Percentiles rank a stretch among this genome's conserved stretches.
Evolutionary conservation across 2,329 filamentous ascomycete genomes (phyloP).

Genomic region (Scedosporium aurantiacum): DNA sequence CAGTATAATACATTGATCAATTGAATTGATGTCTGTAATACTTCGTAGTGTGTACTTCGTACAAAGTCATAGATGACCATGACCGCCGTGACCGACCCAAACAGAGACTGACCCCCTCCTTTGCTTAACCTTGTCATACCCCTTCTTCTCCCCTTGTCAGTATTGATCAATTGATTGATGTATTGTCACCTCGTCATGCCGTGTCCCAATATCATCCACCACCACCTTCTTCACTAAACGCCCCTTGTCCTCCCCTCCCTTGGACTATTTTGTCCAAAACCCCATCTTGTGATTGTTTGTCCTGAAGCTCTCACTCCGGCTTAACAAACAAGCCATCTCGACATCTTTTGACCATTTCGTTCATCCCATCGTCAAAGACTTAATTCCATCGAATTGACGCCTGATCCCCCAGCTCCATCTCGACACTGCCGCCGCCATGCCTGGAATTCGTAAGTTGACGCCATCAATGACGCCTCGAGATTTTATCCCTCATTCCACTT

Average conservation of each 20-base stretch:
- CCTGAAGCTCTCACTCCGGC: background rate
- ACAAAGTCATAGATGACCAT: no score
- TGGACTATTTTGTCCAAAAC: background rate
- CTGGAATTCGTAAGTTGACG: constrained; percentile 38
- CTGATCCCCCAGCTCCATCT: background rate
- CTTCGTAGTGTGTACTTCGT: no score
- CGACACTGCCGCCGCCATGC: constrained; percentile 29
- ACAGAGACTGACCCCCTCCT: no score
- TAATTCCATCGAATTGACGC: background rate
- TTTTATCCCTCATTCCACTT: background rate
- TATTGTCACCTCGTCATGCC: no score
- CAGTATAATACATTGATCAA: no score
- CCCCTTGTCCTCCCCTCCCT: background rate
- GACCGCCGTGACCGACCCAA: no score
- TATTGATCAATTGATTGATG: no score
- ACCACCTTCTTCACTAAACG: background rate
- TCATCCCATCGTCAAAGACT: background rate
- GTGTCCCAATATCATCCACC: background rate
- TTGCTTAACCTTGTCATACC: no score
- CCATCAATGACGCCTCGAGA: background rate
- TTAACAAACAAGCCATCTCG: background rate
- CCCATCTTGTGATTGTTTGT: background rate
- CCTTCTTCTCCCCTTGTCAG: no score
- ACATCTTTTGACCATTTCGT: background rate
- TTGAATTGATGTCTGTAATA: no score